A percentile compares a stretch with the other conserved stretches of the same genome.
These are phyloP conservation scores for Akanthomyces dipterigenus DNA, from an alignment of 2,329 filamentous ascomycete species.

Conservation along the genomic window DNA sequence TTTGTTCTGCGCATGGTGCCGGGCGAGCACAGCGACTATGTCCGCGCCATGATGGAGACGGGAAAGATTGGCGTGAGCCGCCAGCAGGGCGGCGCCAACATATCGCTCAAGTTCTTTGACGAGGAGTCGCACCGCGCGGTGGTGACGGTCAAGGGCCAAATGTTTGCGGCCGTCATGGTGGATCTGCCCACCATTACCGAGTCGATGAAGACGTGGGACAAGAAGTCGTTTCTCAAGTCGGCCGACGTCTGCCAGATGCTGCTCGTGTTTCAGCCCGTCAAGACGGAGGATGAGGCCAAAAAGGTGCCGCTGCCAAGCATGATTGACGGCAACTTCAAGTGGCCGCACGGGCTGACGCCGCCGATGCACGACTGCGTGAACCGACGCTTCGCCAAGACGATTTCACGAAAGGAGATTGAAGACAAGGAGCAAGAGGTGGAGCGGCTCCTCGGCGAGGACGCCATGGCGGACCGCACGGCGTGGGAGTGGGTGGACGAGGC, in stretches of 20 bases:
- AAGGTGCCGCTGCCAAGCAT: constrained; percentile 63
- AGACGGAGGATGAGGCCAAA: constrained; percentile 58
- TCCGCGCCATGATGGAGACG: constrained; percentile 68
- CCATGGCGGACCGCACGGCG: constrained; percentile 49
- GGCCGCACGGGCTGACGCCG: constrained; percentile 80
- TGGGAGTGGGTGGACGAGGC: constrained; percentile 60
- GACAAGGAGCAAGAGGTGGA: constrained; percentile 77
- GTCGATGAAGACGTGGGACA: constrained; percentile 90
- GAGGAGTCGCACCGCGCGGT: constrained; percentile 66
- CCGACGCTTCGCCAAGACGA: constrained; percentile 74
- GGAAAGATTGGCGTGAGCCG: constrained; percentile 65
- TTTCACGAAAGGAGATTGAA: constrained; percentile 77
- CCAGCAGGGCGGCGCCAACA: constrained; percentile 63
- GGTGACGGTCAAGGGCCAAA: constrained; percentile 60
- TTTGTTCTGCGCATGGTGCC: constrained; percentile 85
- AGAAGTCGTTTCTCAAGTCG: constrained; percentile 80
- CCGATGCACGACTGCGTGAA: constrained; percentile 82
- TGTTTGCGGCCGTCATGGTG: constrained; percentile 72
- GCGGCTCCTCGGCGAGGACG: constrained; percentile 64
- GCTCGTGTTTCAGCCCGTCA: constrained; percentile 63
- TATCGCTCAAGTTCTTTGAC: constrained; percentile 75
- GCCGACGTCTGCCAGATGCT: constrained; percentile 88
- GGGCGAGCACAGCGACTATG: constrained; percentile 77
- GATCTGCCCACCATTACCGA: constrained; percentile 84
- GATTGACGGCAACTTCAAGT: constrained; percentile 62